phyloP scores from a whole-genome alignment of 176 grass and related monocot species.

The Zoysia pacifica region DNA sequence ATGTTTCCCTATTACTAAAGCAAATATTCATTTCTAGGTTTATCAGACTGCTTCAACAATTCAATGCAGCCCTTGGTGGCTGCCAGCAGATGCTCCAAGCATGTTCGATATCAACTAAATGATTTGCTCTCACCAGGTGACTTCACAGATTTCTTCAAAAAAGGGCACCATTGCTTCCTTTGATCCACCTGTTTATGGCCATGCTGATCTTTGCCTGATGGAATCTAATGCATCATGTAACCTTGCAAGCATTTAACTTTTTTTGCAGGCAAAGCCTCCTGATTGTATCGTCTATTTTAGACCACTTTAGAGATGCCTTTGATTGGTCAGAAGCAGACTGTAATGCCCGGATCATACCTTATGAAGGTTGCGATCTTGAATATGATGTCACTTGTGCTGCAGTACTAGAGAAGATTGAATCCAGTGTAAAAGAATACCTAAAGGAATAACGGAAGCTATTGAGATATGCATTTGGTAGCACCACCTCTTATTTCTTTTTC shows the following conservation, averaged over 20 bases:
- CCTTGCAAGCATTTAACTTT: conserved; percentile 34
- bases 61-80: conserved; percentile 71
- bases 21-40: no score
- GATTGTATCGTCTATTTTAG: conserved; percentile 63
- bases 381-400: conserved; percentile 62
- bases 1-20: no score
- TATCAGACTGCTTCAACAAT: conserved; percentile 72
- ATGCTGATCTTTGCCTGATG: not conserved
- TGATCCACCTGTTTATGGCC: conserved; percentile 9
- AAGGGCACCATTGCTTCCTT: not conserved
- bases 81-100: conserved; percentile 79
- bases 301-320: conserved; percentile 88
- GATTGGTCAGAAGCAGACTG: conserved; percentile 94
- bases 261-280: conserved; percentile 74
- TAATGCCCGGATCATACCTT: conserved; percentile 79
- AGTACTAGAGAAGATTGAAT: conserved; percentile 65
- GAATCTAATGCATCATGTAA: not conserved
- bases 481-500: conserved; percentile 16
- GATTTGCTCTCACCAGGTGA: conserved; percentile 86
- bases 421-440: conserved; percentile 61
- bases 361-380: conserved; percentile 78
- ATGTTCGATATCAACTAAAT: conserved; percentile 75
- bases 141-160: conserved; percentile 29
- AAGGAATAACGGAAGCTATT: conserved; percentile 79
- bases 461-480: conserved; percentile 54